These are phyloP conservation scores for Agrocybe pediades DNA, from an alignment of 768 basidiomycete genomes.

Conservation along the genomic window DNA sequence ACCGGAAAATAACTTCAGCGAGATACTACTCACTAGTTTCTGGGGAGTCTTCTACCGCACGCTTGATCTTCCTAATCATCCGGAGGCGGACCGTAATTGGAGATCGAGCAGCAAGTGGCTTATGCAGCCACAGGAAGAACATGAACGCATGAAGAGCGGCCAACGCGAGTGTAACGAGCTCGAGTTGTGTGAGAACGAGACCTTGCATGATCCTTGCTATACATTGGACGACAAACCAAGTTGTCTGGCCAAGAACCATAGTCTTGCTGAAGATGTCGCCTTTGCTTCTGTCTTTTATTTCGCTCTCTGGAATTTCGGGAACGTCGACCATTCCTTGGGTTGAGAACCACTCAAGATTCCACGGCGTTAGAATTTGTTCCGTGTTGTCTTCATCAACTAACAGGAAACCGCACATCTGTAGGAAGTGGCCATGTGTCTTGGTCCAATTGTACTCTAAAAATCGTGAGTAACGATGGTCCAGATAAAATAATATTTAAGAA, in stretches of 20 bases:
- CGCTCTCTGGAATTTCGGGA: conserved; percentile 9
- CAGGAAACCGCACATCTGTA: conserved; percentile 18
- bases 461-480: background rate
- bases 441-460: conserved; percentile 9
- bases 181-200: conserved; percentile 30
- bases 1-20: background rate
- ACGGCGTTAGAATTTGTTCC: background rate
- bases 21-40: too few relatives aligned
- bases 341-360: conserved; percentile 2
- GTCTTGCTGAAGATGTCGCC: conserved; percentile 28
- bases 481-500: background rate
- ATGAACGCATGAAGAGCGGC: conserved; percentile 25
- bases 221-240: conserved; percentile 31
- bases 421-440: conserved; percentile 14
- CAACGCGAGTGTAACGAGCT: conserved; percentile 32
- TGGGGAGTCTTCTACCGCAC: background rate
- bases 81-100: background rate
- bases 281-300: conserved; percentile 34
- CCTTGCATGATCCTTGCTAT: conserved; percentile 19
- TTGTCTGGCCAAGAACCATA: conserved; percentile 28
- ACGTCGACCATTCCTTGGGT: background rate
- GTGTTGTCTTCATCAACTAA: background rate
- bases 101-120: conserved; percentile 24
- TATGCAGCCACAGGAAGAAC: conserved; percentile 35
- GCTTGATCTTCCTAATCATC: background rate